Conservation (phyloP, 129 eudicot genomes). For the Silybum marianum region DNA sequence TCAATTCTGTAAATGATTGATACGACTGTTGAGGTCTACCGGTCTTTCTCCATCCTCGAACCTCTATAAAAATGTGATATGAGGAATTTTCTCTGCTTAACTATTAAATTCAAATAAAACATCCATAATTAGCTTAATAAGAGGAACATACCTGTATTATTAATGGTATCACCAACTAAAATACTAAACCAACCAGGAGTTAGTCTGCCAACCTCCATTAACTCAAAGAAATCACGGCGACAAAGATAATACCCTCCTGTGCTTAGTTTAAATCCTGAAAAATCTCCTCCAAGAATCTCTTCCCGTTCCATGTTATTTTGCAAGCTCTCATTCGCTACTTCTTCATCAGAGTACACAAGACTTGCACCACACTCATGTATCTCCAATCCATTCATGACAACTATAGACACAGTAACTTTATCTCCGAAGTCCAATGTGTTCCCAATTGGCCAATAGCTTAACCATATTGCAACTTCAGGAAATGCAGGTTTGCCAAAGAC, state of each 20-base stretch:
- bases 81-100: too few species aligned
- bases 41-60: background rate
- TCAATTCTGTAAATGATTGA: too few species aligned
- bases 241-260: constrained; percentile 31
- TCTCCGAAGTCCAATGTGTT: constrained; percentile 14
- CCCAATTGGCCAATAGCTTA: constrained; percentile 42
- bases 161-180: constrained; percentile 2
- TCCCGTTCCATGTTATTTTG: background rate
- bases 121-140: too few species aligned
- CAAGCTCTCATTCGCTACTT: background rate
- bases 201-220: constrained; percentile 15
- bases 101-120: background rate
- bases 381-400: constrained; percentile 13
- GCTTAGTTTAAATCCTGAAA: constrained; percentile 29
- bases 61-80: background rate
- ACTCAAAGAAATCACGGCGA: constrained; percentile 21
- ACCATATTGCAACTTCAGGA: constrained; percentile 22
- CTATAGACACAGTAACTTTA: constrained; percentile 17
- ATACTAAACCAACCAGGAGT: constrained; percentile 8
- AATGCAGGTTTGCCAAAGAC: constrained; percentile 14
- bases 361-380: constrained; percentile 21
- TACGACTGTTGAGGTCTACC: too few species aligned
- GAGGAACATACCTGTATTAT: constrained; percentile 7
- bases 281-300: constrained; percentile 18
- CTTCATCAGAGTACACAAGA: constrained; percentile 31